phyloP scores from a whole-genome alignment of 305 asterid genomes.

The Fraxinus baroniana region DNA sequence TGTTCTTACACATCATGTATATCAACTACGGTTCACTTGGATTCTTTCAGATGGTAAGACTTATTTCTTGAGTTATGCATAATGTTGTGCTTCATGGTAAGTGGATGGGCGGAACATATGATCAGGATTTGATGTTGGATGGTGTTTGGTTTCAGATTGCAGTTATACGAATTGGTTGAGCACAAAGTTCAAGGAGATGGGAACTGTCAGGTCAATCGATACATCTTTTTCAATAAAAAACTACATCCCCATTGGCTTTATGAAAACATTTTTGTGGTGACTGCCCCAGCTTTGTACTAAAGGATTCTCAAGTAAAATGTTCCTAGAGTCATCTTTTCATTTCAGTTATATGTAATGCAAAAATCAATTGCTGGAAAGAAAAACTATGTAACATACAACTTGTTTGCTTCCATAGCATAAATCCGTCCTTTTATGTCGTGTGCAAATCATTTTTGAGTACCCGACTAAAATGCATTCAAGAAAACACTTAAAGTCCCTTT shows the following conservation, averaged over 20 bases:
- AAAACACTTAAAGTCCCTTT: neutral
- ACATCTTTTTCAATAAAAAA: conserved; percentile 12
- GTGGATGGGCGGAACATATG: conserved; percentile 19
- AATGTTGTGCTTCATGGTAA: conserved; percentile 1
- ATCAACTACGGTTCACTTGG: neutral
- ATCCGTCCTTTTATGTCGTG: neutral
- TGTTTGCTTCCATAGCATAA: neutral
- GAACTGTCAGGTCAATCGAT: conserved; percentile 63
- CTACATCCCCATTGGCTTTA: neutral
- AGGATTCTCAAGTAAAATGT: neutral
- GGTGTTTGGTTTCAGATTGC: conserved; percentile 60
- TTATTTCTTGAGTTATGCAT: neutral
- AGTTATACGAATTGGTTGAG: conserved; percentile 77
- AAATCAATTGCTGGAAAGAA: neutral
- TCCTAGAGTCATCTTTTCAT: neutral
- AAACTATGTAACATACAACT: neutral
- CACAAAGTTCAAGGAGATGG: conserved; percentile 94
- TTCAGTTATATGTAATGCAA: neutral
- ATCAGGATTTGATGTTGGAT: conserved; percentile 27
- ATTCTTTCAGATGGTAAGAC: neutral
- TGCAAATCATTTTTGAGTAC: neutral
- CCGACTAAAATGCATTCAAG: neutral
- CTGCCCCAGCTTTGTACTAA: neutral
- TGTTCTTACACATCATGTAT: neutral
- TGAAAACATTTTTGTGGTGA: neutral